Evolutionary conservation across 148 eudicot species (phyloP).

Genomic region (Diospyros kaki): DNA sequence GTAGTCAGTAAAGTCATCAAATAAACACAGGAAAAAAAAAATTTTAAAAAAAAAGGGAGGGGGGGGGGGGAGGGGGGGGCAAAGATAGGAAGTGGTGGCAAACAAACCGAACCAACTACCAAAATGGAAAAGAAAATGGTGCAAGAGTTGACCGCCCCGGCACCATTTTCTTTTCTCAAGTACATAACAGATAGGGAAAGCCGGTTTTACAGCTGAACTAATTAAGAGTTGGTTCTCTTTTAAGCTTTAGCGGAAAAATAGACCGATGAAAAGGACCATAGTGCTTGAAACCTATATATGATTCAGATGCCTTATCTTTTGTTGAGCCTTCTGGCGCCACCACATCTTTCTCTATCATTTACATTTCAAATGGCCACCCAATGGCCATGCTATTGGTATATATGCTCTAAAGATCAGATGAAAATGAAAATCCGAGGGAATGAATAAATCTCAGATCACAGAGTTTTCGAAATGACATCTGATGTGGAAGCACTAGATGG

Average conservation of each 20-base stretch:
- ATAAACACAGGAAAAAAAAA: too few species aligned
- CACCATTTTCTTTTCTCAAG: not conserved
- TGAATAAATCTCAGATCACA: not conserved
- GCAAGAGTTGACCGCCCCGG: not conserved
- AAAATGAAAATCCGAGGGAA: not conserved
- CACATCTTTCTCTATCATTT: not conserved
- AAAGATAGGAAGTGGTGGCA: too few species aligned
- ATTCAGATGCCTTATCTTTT: constrained; percentile 5
- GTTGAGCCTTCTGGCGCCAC: not conserved
- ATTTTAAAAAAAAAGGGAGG: too few species aligned
- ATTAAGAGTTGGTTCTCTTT: not conserved
- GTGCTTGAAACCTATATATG: not conserved
- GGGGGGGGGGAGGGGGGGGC: too few species aligned
- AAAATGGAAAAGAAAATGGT: too few species aligned
- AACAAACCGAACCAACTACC: constrained; percentile 3
- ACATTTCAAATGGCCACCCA: constrained; percentile 10
- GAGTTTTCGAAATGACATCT: not conserved
- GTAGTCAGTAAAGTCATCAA: too few species aligned
- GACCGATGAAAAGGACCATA: not conserved
- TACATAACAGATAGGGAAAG: too few species aligned
- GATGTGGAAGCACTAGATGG: not conserved
- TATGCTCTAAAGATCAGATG: too few species aligned
- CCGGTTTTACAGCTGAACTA: not conserved
- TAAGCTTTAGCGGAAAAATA: not conserved
- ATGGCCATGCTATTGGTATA: not conserved